These are phyloP conservation scores for Paragyromitra xinjiangensis DNA, from an alignment of 495 filamentous ascomycete species.

Conservation along the genomic window DNA sequence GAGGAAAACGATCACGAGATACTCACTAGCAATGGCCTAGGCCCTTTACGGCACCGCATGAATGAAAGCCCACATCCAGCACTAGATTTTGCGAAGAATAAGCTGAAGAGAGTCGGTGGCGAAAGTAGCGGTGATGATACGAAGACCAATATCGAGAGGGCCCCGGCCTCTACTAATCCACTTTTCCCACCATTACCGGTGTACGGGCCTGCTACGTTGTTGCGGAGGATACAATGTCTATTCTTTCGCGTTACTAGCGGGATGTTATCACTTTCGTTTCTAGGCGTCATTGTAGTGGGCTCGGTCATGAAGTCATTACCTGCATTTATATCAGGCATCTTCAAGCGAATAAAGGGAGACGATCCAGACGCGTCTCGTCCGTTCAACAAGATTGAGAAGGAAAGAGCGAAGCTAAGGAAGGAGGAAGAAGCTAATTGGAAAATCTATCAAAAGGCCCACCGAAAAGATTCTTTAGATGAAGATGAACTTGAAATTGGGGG, in stretches of 20 bases:
- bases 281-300: conserved; percentile 77
- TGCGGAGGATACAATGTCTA: conserved; percentile 71
- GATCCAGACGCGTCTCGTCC: conserved; percentile 69
- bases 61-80: conserved; percentile 3
- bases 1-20: conserved; percentile 9
- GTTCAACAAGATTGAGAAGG: conserved; percentile 76
- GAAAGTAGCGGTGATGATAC: not conserved
- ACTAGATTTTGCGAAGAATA: conserved; percentile 16
- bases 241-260: conserved; percentile 72
- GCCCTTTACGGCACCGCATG: not conserved
- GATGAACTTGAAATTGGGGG: conserved; percentile 59
- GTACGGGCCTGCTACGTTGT: conserved; percentile 76
- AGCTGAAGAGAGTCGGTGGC: not conserved
- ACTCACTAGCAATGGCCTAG: not conserved
- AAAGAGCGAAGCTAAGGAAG: conserved; percentile 65
- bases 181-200: conserved; percentile 87
- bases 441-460: conserved; percentile 61
- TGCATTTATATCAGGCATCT: conserved; percentile 61
- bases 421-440: conserved; percentile 71
- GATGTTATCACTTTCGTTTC: conserved; percentile 77
- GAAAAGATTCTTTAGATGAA: conserved; percentile 43
- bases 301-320: conserved; percentile 71
- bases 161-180: conserved; percentile 76
- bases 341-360: conserved; percentile 64
- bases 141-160: conserved; percentile 54